Evolutionary conservation across 2,329 filamentous ascomycete species (phyloP).

Genomic region (Apiospora koreana): DNA sequence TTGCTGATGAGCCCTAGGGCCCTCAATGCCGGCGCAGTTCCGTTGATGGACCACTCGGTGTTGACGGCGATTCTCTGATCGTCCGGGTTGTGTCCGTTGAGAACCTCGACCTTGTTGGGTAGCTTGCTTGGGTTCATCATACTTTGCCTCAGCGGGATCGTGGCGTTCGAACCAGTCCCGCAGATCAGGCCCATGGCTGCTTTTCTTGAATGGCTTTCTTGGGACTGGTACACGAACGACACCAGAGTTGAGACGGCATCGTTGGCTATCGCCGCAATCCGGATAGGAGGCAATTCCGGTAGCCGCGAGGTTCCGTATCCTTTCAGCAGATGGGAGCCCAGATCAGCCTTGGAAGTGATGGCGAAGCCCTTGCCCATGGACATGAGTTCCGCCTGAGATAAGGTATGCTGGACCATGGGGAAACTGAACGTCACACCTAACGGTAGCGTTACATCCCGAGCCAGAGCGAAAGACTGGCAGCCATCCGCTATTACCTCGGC

Average conservation of each 20-base stretch:
- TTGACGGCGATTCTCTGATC: constrained; percentile 75
- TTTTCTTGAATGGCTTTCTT: constrained; percentile 59
- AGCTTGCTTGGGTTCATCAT: constrained; percentile 65
- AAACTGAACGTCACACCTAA: constrained; percentile 73
- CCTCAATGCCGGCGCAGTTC: constrained; percentile 67
- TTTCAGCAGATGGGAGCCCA: constrained; percentile 58
- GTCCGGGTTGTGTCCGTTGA: constrained; percentile 45
- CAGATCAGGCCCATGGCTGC: constrained; percentile 81
- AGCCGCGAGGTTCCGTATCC: constrained; percentile 57
- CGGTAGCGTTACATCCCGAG: constrained; percentile 49
- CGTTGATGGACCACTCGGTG: constrained; percentile 82
- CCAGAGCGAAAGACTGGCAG: constrained; percentile 43
- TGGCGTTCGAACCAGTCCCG: constrained; percentile 80
- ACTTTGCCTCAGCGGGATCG: constrained; percentile 67
- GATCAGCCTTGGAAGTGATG: constrained; percentile 59
- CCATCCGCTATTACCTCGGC: constrained; percentile 69
- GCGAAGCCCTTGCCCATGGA: constrained; percentile 73
- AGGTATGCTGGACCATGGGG: constrained; percentile 64
- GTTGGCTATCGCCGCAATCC: constrained; percentile 76
- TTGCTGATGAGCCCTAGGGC: constrained; percentile 64
- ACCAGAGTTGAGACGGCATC: constrained; percentile 79
- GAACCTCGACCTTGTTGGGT: constrained; percentile 48
- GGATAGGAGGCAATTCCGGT: constrained; percentile 60
- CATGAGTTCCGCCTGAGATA: constrained; percentile 65
- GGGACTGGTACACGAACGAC: constrained; percentile 73